Conservation (phyloP, 257 asterid species). For the Vinca minor region DNA sequence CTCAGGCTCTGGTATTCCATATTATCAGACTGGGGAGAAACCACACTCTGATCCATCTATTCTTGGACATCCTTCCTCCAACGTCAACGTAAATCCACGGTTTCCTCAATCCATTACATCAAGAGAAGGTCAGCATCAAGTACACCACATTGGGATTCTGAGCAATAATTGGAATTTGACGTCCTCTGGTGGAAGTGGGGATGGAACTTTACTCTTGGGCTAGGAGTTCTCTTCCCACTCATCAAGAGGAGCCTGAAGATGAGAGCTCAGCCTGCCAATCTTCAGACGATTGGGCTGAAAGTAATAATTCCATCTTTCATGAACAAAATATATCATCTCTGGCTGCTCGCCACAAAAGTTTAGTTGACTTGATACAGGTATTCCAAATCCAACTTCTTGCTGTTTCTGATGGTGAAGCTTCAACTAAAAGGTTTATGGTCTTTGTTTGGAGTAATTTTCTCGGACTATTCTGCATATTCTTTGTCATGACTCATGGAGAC, state of each 20-base stretch:
- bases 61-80: conserved; percentile 26
- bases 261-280: conserved; percentile 37
- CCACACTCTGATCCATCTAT: conserved; percentile 33
- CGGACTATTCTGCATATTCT: background rate
- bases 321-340: conserved; percentile 30
- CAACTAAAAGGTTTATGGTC: conserved; percentile 1
- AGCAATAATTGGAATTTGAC: conserved; percentile 35
- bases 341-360: conserved; percentile 54
- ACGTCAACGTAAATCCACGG: conserved; percentile 34
- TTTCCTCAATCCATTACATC: conserved; percentile 38
- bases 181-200: conserved; percentile 31
- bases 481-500: background rate
- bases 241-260: conserved; percentile 71
- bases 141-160: conserved; percentile 29
- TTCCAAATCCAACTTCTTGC: background rate
- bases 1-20: conserved; percentile 24
- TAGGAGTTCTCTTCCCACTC: conserved; percentile 57
- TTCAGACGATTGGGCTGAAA: conserved; percentile 32
- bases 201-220: conserved; percentile 31
- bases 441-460: background rate
- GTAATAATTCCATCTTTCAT: conserved; percentile 20
- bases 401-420: background rate
- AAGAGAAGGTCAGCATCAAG: conserved; percentile 33
- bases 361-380: conserved; percentile 78
- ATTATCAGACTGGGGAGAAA: conserved; percentile 31